Evolutionary conservation across 176 grass and related monocot species (phyloP).

Genomic region (Triticum urartu): DNA sequence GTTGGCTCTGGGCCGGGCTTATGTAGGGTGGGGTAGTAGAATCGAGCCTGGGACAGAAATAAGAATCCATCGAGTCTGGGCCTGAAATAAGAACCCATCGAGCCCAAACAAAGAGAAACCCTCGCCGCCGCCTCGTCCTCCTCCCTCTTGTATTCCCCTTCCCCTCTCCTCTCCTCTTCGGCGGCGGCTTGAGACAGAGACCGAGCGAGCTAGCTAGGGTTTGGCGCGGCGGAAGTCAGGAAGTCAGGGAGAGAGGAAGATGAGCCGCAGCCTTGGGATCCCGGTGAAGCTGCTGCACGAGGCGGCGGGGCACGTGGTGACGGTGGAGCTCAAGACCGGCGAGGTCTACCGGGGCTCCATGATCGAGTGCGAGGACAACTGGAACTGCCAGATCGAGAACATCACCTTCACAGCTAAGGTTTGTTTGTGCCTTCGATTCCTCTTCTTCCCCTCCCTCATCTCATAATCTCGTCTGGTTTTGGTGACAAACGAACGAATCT

Average conservation of each 20-base stretch:
- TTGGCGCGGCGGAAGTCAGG: constrained; percentile 9
- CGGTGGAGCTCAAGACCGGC: constrained; percentile 91
- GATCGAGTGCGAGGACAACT: constrained; percentile 86
- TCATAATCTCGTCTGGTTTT: too few species aligned
- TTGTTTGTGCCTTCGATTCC: too few species aligned
- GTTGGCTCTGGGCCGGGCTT: too few species aligned
- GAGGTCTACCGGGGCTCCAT: constrained; percentile 63
- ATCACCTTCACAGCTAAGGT: constrained; percentile 76
- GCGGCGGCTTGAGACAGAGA: neutral
- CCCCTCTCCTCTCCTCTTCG: too few species aligned
- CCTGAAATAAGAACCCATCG: too few species aligned
- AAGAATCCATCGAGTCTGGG: too few species aligned
- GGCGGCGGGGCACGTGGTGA: constrained; percentile 84
- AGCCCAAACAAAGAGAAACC: neutral
- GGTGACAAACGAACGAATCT: neutral
- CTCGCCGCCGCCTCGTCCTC: neutral
- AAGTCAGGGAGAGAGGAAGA: neutral
- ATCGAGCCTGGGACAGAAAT: too few species aligned
- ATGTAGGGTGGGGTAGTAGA: too few species aligned
- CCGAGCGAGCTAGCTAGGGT: neutral
- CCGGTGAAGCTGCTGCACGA: constrained; percentile 96
- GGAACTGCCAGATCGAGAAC: constrained; percentile 79
- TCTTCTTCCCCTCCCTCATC: too few species aligned
- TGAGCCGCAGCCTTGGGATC: constrained; percentile 90
- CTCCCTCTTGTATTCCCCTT: neutral